Base-by-base conservation (phyloP, 345 rosid genomes). In the Fremontodendron californicum region DNA sequence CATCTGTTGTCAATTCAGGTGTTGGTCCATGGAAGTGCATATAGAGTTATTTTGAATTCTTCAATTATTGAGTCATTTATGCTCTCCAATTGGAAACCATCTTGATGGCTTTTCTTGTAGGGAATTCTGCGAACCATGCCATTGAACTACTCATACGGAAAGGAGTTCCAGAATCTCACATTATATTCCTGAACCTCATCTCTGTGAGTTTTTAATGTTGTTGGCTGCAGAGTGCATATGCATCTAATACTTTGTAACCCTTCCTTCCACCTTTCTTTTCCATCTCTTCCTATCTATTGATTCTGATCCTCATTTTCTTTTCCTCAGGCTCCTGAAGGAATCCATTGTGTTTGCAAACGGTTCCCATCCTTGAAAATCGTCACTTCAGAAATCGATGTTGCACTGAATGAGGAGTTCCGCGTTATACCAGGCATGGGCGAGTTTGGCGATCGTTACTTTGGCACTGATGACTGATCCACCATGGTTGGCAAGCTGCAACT, bases 381-480 rank as follows among this genome's bases (percentile, higher is more conserved):
- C 45, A 96, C 99, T 25, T 96, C 98, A 2, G 99, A 96, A 85
- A 96, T 96, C 61, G 98, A 96, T 66, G 93, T 75, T 80, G 83
- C 93, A 11, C 79, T 94, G 75, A 94, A 96, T 62, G 90, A 92
- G 77, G 99, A 94, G 76, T 96, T 83, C 80, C 92, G 97, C 9
- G 98, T 96, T 40, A 88, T 96, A 82, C 99, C 99, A 11, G 99
- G 99, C 25, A 77, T 96, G 95, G 99, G 97, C 29, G 98, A 96
- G 89, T 96, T 91, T 73, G 99, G 99, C 0, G 97, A 96, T 82
- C 94, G 97, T 11, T 96, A 96, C 89, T 96, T 96, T 60, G 98
- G 98, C 7, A 96, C 99, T 8, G 98, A 94, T 76, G 98, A 96
- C 81, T 95, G 82, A 85, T 63, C 21, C 16, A 35, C 75, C 61